Conservation (phyloP, 148 eudicot genomes). For the Nyssa sinensis region DNA sequence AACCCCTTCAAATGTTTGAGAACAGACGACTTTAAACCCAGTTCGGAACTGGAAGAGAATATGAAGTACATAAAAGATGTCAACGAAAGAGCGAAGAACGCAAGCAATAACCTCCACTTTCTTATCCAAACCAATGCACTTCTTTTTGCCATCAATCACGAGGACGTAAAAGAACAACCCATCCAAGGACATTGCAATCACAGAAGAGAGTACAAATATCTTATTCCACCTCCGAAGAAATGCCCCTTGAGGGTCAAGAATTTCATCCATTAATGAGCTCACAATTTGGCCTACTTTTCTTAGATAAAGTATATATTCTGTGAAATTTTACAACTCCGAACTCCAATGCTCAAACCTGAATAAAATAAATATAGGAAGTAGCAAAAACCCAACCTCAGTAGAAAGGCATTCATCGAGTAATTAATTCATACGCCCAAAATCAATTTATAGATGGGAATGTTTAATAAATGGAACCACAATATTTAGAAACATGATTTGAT, state of each 20-base stretch:
- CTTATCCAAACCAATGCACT: slow-evolving; percentile 40
- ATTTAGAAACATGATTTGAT: too few relatives aligned
- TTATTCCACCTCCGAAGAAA: slow-evolving; percentile 56
- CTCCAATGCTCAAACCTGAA: too few relatives aligned
- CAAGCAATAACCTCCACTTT: slow-evolving; percentile 43
- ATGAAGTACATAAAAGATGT: slow-evolving; percentile 49
- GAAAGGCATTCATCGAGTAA: too few relatives aligned
- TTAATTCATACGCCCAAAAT: too few relatives aligned
- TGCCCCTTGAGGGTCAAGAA: slow-evolving; percentile 49
- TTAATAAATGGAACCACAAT: too few relatives aligned
- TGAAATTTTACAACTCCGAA: too few relatives aligned
- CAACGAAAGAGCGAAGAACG: slow-evolving; percentile 44
- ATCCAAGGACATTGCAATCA: slow-evolving; percentile 48
- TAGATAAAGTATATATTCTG: too few relatives aligned
- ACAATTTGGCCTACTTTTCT: too few relatives aligned
- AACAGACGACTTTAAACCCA: slow-evolving; percentile 43
- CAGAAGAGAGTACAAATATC: slow-evolving; percentile 41
- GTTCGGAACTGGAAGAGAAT: slow-evolving; percentile 54
- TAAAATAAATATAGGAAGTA: too few relatives aligned
- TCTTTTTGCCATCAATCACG: slow-evolving; percentile 24
- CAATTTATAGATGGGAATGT: too few relatives aligned
- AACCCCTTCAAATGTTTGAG: slow-evolving; percentile 55
- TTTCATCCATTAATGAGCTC: background rate
- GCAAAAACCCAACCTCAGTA: too few relatives aligned
- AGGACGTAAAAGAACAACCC: slow-evolving; percentile 55